Percentiles rank a stretch among this genome's conserved stretches.
These are phyloP conservation scores for Diaporthe capsici DNA, from an alignment of 2,329 filamentous ascomycete genomes.

Conservation along the genomic window DNA sequence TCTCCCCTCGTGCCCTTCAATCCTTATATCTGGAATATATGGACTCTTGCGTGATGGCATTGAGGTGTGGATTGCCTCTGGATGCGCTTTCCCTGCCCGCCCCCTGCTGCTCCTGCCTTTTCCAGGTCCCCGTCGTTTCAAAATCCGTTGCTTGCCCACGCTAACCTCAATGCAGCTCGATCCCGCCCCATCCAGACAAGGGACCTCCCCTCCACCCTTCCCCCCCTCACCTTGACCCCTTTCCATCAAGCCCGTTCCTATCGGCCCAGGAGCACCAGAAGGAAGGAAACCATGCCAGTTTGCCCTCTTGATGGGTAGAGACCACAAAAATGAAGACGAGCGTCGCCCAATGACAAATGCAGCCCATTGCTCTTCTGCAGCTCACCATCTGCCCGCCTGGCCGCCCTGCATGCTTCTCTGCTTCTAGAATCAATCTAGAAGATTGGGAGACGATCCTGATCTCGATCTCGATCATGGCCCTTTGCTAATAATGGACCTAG, in stretches of 20 bases:
- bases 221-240: neutral
- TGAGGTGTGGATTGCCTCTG: constrained; percentile 10
- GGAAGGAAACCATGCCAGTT: constrained; percentile 9
- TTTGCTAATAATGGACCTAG: neutral
- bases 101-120: constrained; percentile 25
- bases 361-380: constrained; percentile 18
- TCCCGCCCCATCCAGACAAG: constrained; percentile 28
- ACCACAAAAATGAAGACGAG: neutral
- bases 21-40: constrained; percentile 28
- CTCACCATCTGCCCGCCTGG: constrained; percentile 16
- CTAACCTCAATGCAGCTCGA: constrained; percentile 30
- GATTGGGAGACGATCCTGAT: constrained; percentile 26
- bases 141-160: constrained; percentile 7
- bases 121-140: constrained; percentile 36
- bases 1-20: neutral
- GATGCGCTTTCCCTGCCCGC: neutral
- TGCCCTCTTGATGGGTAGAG: neutral
- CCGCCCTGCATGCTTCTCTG: constrained; percentile 17
- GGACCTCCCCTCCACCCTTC: neutral
- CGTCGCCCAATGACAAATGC: constrained; percentile 24
- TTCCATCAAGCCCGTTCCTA: neutral
- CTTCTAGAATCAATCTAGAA: constrained; percentile 38
- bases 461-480: constrained; percentile 7
- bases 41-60: constrained; percentile 28
- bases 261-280: neutral